phyloP scores from a whole-genome alignment of 805 yeast genomes.

The Torulaspora gathmanii region DNA sequence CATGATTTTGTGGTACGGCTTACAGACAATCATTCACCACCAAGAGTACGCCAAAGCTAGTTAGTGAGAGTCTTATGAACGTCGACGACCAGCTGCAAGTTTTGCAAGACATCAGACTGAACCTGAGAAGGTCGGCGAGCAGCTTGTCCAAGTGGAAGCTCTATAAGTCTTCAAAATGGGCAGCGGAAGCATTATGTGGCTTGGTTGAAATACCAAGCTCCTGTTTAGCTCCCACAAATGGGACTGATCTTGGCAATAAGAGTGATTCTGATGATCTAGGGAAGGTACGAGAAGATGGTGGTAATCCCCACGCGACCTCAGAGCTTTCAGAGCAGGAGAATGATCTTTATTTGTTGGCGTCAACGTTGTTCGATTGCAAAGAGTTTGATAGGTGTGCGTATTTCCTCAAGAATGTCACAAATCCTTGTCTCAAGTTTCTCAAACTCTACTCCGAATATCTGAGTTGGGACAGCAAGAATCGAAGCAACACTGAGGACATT shows the following conservation, averaged over 20 bases:
- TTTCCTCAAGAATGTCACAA: slow-evolving; percentile 47
- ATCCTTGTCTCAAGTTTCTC: slow-evolving; percentile 52
- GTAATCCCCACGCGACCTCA: slow-evolving; percentile 1
- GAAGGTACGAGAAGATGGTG: neutral
- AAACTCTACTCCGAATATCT: slow-evolving; percentile 64
- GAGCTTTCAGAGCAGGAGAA: slow-evolving; percentile 35
- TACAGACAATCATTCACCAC: neutral
- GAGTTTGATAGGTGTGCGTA: slow-evolving; percentile 78
- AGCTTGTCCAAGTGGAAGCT: slow-evolving; percentile 55
- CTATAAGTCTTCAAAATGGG: slow-evolving; percentile 74
- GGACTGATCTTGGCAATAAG: slow-evolving; percentile 20
- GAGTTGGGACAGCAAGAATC: slow-evolving; percentile 69
- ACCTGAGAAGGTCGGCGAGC: slow-evolving; percentile 40
- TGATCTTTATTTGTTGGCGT: slow-evolving; percentile 55
- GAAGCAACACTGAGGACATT: slow-evolving; percentile 69
- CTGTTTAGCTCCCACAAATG: neutral
- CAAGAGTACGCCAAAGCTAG: neutral
- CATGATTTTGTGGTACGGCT: slow-evolving; percentile 6
- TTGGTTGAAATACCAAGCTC: slow-evolving; percentile 29
- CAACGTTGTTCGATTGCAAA: slow-evolving; percentile 69
- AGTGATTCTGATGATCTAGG: slow-evolving; percentile 6
- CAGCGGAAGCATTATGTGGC: slow-evolving; percentile 74
- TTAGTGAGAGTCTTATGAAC: neutral
- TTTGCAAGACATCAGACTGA: slow-evolving; percentile 8
- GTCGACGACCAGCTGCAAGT: slow-evolving; percentile 3